Evolutionary conservation across 495 filamentous ascomycete species (phyloP).

Genomic region (Tetracladium marchalianum): DNA sequence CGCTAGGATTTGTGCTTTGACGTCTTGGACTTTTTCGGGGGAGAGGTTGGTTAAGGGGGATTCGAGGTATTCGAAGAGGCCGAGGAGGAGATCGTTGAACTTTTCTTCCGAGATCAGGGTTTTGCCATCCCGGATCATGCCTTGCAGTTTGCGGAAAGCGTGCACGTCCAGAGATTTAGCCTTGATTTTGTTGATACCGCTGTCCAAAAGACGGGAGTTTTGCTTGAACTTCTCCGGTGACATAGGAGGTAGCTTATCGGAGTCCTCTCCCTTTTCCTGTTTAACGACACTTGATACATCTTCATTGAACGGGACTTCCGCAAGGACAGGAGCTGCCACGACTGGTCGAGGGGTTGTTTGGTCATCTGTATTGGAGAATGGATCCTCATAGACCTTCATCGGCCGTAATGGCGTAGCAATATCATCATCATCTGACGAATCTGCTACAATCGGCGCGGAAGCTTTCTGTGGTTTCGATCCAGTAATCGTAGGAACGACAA

Average conservation of each 20-base stretch:
- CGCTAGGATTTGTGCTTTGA: constrained; percentile 74
- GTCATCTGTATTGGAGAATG: constrained; percentile 38
- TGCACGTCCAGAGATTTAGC: constrained; percentile 69
- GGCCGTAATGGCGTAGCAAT: constrained; percentile 26
- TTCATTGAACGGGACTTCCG: constrained; percentile 42
- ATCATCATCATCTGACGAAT: constrained; percentile 20
- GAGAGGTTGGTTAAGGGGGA: constrained; percentile 32
- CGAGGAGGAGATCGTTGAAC: constrained; percentile 64
- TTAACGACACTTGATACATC: constrained; percentile 33
- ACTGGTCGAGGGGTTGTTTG: constrained; percentile 31
- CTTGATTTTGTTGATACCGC: constrained; percentile 65
- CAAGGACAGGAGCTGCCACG: constrained; percentile 35
- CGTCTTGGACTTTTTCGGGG: constrained; percentile 52
- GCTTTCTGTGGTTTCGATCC: constrained; percentile 2
- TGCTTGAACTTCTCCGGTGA: constrained; percentile 42
- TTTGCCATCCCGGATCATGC: constrained; percentile 63
- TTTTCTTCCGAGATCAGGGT: constrained; percentile 43
- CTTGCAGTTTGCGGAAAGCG: constrained; percentile 80
- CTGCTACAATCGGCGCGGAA: constrained; percentile 11
- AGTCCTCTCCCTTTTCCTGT: constrained; percentile 12
- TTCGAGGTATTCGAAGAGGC: constrained; percentile 69
- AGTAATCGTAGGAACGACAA: constrained; percentile 31
- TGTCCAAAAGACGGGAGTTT: constrained; percentile 51
- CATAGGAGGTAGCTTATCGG: constrained; percentile 13
- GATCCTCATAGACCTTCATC: constrained; percentile 51